Percentiles rank a stretch among this genome's conserved stretches.
phyloP scores from a whole-genome alignment of 768 basidiomycete species.

The Nidula microcarpa region DNA sequence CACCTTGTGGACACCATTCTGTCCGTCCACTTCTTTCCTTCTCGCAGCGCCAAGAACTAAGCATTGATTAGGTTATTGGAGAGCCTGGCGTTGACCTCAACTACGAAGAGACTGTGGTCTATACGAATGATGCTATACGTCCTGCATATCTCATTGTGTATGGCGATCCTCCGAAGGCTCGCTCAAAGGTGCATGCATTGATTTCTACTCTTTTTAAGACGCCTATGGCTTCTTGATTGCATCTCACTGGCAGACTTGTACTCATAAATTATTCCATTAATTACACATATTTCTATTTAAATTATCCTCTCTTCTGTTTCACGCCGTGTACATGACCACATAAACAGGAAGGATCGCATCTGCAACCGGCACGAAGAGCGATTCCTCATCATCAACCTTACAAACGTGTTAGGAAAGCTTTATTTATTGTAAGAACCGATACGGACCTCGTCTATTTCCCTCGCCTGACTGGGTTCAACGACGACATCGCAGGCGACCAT shows the following conservation, averaged over 20 bases:
- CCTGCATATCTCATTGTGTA: slow-evolving; percentile 68
- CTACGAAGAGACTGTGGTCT: slow-evolving; percentile 69
- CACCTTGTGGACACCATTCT: slow-evolving; percentile 61
- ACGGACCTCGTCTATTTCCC: slow-evolving; percentile 22
- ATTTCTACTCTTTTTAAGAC: slow-evolving; percentile 44
- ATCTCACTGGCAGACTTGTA: slow-evolving; percentile 8
- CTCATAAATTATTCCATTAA: slow-evolving; percentile 8
- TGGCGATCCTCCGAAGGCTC: slow-evolving; percentile 26
- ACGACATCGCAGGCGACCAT: slow-evolving; percentile 58
- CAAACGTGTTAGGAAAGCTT: background rate
- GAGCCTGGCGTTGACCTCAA: slow-evolving; percentile 64
- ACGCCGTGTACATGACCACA: slow-evolving; percentile 49
- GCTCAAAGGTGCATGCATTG: slow-evolving; percentile 27
- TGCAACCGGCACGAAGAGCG: slow-evolving; percentile 48
- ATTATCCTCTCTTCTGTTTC: background rate
- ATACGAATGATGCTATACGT: slow-evolving; percentile 62
- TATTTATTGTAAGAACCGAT: too few relatives aligned
- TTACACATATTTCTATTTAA: background rate
- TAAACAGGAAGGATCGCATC: slow-evolving; percentile 59
- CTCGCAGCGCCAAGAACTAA: slow-evolving; percentile 1
- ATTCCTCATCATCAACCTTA: slow-evolving; percentile 44
- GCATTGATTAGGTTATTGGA: slow-evolving; percentile 44
- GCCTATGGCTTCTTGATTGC: slow-evolving; percentile 36
- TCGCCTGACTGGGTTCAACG: slow-evolving; percentile 31
- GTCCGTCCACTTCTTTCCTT: slow-evolving; percentile 21